Evolutionary conservation across 805 yeast genomes (phyloP), one percentile per base, ranked within the genome.

Genomic region (Naumovozyma castellii): DNA sequence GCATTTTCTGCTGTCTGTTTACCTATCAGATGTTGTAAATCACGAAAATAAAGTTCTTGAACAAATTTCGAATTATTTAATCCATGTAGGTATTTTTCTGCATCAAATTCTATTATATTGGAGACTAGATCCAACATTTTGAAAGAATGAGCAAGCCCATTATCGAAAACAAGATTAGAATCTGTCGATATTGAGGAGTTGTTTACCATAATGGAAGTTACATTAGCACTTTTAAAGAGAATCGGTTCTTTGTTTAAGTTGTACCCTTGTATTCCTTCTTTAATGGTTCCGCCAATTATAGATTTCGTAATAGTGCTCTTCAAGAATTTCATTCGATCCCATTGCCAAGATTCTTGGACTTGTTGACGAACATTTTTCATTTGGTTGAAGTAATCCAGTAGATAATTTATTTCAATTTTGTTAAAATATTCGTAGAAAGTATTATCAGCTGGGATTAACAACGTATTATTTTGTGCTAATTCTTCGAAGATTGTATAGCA

Each of bases 41-140:
- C 69, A 42, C 87, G 72, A 39, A 84, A 73, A 34, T 74, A 66
- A 13, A 85, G 48, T 49, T 85, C 94, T n/a, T 72, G 69, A 4
- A 84, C 88, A 55, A 84, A 77, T 19, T 67, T 67, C 2, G 79
- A 66, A 37, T 76, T 77, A 43, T 77, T 71, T 34, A 78, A 54
- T 0, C 84, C 86, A 38, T 73, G 62, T 2, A 81, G 56, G 47
- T 76, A 72, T 51, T 76, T 80, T 46, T 76, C 67, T 1, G 76
- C 73, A 25, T 76, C 75, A 48, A 76, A 73, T 1, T 44, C 47
- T 15, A 73, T 39, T 1, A 41, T 27, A 0, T 45, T 56, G 19
- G 46, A 41, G 20, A 61, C 37, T 12, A 61, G 47, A 14, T 57
- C 37, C 5, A 61, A 39, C 13, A 59, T 47, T 17, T 66, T 60